Evolutionary conservation across 2,329 filamentous ascomycete genomes (phyloP), one percentile per base, ranked within the genome.

Genomic region (Xylariomycetidae sp.): DNA sequence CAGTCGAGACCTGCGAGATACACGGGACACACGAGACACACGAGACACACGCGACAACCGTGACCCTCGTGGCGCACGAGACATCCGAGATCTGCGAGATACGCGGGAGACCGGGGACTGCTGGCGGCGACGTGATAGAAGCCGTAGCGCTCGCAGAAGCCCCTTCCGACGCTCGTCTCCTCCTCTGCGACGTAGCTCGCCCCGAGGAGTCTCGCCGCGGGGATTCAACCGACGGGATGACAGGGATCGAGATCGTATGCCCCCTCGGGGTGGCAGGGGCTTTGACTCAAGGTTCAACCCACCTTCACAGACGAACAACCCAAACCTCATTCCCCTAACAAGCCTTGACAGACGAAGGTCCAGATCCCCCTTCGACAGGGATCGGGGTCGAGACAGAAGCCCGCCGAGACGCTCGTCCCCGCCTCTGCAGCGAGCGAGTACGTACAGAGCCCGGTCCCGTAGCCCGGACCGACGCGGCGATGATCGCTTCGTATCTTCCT

Each of bases 391-490:
- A 37, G 51, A 55, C 17, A 48, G 53, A 35, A 38, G 46, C 10
- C 50, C 53, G 4, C 47, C 34, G 16, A 43, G 64, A 36, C 57
- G 64, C 29, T 61, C 61, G 4, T 57, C 66, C 1, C 59, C 61
- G 23, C 54, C 57, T 13, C 50, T 47, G 18, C 43, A 59, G 8
- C 60, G 66, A 24, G 65, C 58, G n/a, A 58, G 45, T 34, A 59
- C 65, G 3, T 77, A 72, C 43, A 64, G 73, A 35, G 68, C 63
- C n/a, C 67, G 71, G 20, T 74, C 72, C 25, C 65, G 71, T 26
- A 72, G 64, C 29, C 61, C 64, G 10, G 67, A 67, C 30, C 66
- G 72, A 26, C 64, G 70, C 27, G 68, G 68, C 25, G 69, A 64
- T 19, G 63, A 63, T 38, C 56, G 60, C n/a, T 63, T 57, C 34